Evolutionary conservation across 176 grass and related monocot species (phyloP), one percentile per base, ranked within the genome.

Genomic region (Zea mays): DNA sequence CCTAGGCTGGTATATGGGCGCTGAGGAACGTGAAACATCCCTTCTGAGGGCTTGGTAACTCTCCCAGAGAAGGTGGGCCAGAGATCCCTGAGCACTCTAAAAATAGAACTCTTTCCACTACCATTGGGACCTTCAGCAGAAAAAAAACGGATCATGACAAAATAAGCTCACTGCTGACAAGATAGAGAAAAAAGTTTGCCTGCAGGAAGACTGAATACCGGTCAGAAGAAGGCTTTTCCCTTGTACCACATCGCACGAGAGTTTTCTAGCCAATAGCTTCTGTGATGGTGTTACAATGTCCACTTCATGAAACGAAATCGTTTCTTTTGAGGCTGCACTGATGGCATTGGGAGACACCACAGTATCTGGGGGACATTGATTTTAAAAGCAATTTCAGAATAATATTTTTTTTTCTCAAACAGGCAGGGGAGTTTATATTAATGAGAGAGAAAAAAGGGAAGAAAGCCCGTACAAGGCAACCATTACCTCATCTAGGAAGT

Each of bases 1-100:
- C 96, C 92, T n/a, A 99, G 33, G 85, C 96, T 87, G 69, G 96
- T 99, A 92, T 98, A 94, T 80, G 92, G 96, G 45, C 89, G 85
- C 80, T 99, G 96, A 66, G 96, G 96, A 69, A 99, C 89, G 89
- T 99, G 90, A 58, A 95, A 99, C 60, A 99, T 85, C 64, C 67
- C 74, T 83, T 92, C 77, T 66, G 69, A 81, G 41, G 96, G 92
- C 72, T 92, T 99, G 9, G 73, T 78, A 60, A 99, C 83, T 79
- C 83, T 91, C 72, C 96, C 96, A 71, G 90, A 90, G 63, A 82
- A 85, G 74, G 87, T 88, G 16, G 92, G 96, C 96, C 96, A 99
- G 65, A 99, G 82, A 68, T 88, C 96, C 85, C 85, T 70, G 46
- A 99, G 91, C 14, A 90, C 92, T 85, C 96, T 90, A 70, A 99